Percentiles rank a stretch among this genome's conserved stretches.
These are phyloP conservation scores for Elsinoe perseae DNA, from an alignment of 2,329 filamentous ascomycete genomes.

Conservation along the genomic window DNA sequence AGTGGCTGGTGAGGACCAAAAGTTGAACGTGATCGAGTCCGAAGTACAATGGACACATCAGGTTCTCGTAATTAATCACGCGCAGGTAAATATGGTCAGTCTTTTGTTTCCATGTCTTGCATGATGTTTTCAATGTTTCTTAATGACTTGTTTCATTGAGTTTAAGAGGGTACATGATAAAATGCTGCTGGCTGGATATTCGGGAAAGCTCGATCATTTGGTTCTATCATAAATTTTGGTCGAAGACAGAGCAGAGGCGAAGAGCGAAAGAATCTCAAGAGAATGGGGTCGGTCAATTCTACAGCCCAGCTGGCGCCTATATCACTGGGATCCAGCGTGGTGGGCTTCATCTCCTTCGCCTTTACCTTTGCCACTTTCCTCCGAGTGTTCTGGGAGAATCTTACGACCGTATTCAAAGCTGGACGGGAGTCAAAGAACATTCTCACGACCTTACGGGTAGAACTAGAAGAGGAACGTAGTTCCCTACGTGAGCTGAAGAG, in stretches of 20 bases:
- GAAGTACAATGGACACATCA: neutral
- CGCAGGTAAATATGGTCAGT: slow-evolving; percentile 1
- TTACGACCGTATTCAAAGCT: slow-evolving; percentile 33
- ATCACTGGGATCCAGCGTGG: slow-evolving; percentile 30
- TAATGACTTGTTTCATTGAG: neutral
- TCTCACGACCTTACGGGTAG: slow-evolving; percentile 35
- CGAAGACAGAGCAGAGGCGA: neutral
- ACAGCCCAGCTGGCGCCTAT: slow-evolving; percentile 27
- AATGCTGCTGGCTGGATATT: neutral
- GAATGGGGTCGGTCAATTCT: slow-evolving; percentile 15
- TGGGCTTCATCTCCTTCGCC: slow-evolving; percentile 37
- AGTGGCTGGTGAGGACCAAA: slow-evolving; percentile 12
- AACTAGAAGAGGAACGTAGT: slow-evolving; percentile 35
- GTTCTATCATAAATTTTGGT: neutral
- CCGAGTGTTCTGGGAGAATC: slow-evolving; percentile 35
- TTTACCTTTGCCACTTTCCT: slow-evolving; percentile 39
- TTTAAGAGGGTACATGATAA: neutral
- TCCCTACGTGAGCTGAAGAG: slow-evolving; percentile 28
- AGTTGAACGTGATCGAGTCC: slow-evolving; percentile 3
- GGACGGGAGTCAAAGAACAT: slow-evolving; percentile 34
- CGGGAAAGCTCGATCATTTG: neutral
- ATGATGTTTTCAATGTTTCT: neutral
- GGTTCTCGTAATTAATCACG: slow-evolving; percentile 6
- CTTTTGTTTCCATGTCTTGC: neutral
- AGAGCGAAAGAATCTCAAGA: neutral